Percentiles rank a stretch among this genome's conserved stretches.
Evolutionary conservation across 2,329 filamentous ascomycete genomes (phyloP).

Genomic region (Fusarium sp.): DNA sequence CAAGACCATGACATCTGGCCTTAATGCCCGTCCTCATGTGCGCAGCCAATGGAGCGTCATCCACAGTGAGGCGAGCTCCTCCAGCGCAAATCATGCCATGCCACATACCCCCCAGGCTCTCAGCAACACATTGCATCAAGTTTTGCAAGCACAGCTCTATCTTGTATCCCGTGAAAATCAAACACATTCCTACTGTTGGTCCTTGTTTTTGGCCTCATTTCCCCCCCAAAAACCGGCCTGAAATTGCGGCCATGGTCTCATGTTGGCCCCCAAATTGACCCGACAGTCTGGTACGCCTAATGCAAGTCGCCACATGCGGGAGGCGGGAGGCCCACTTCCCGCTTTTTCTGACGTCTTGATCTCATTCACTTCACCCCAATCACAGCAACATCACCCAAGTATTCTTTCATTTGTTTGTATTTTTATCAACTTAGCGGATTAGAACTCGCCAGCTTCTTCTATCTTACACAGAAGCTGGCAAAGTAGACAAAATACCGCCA

Average conservation of each 20-base stretch:
- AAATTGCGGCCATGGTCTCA: slow-evolving; percentile 20
- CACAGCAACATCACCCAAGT: too few relatives aligned
- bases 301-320: slow-evolving; percentile 15
- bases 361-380: neutral
- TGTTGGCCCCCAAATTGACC: slow-evolving; percentile 19
- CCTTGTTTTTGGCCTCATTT: neutral
- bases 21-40: neutral
- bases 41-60: neutral
- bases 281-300: slow-evolving; percentile 24
- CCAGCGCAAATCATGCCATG: slow-evolving; percentile 5
- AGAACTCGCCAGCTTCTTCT: too few relatives aligned
- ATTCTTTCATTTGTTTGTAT: too few relatives aligned
- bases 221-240: slow-evolving; percentile 14
- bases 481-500: too few relatives aligned
- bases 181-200: slow-evolving; percentile 5
- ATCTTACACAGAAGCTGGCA: too few relatives aligned
- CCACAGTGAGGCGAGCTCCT: neutral
- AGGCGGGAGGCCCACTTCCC: slow-evolving; percentile 26
- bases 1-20: slow-evolving; percentile 6
- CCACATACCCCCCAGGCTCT: neutral
- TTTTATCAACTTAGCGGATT: too few relatives aligned
- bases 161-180: slow-evolving; percentile 21
- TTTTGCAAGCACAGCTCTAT: neutral
- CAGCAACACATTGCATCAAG: neutral
- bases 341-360: neutral